phyloP scores from a whole-genome alignment of 306 rosid species.

The Dalbergia oliveri region DNA sequence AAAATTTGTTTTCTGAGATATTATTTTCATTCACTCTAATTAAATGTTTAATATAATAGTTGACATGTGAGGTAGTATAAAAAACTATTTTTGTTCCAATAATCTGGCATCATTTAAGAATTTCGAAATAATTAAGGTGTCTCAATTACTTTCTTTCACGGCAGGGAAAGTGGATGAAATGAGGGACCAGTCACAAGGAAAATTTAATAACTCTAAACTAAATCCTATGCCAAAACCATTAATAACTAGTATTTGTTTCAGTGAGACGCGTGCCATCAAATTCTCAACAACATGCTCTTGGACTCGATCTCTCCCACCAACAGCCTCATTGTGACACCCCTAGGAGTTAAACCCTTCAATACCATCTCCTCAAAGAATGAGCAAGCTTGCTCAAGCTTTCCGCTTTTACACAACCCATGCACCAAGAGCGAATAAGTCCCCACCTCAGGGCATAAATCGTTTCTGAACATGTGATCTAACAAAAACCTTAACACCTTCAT shows the following conservation, averaged over 20 bases:
- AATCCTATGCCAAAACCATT: conserved; percentile 5
- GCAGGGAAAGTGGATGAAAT: neutral
- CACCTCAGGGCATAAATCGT: conserved; percentile 64
- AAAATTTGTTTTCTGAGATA: too few relatives aligned
- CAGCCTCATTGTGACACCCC: conserved; percentile 49
- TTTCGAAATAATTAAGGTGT: too few relatives aligned
- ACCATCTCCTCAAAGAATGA: conserved; percentile 73
- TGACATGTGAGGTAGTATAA: too few relatives aligned
- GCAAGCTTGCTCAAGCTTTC: conserved; percentile 66
- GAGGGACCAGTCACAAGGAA: neutral
- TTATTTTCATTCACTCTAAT: too few relatives aligned
- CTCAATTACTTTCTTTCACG: neutral
- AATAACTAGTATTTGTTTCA: neutral
- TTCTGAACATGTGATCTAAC: conserved; percentile 79
- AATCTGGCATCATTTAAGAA: too few relatives aligned
- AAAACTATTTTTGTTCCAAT: too few relatives aligned
- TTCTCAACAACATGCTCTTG: conserved; percentile 69
- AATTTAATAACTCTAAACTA: neutral
- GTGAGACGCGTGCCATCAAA: conserved; percentile 51
- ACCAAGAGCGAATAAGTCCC: conserved; percentile 75
- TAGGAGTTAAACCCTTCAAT: conserved; percentile 55
- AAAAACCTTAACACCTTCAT: conserved; percentile 81
- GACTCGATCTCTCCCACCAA: conserved; percentile 62
- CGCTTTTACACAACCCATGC: conserved; percentile 56
- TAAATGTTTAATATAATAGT: too few relatives aligned